Evolutionary conservation across 805 yeast species (phyloP), one percentile per base, ranked within the genome.

Genomic region (Candida multigemmis): DNA sequence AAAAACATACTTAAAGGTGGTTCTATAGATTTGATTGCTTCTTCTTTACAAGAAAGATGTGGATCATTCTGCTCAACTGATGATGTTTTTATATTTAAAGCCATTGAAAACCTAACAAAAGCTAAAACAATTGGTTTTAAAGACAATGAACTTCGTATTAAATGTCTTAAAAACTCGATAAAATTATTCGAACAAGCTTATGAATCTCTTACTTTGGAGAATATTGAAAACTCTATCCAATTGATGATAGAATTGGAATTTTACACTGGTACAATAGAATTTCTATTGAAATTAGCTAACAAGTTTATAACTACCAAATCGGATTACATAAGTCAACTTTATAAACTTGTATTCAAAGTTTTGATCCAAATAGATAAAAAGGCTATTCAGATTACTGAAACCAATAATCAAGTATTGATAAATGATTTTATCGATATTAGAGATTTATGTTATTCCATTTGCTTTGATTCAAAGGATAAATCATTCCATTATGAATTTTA

Each of bases 21-120:
- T 4, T 81, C 94, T 1, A 89, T 91, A 23, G 97, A 89, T 47
- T 65, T 79, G 31, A 83, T 89, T 27, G 94, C 96, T 1, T 75
- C 77, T 19, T 75, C 87, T 2, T 60, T 91, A 27, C 95, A 91
- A 53, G 93, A 84, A 29, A 77, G 89, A 33, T 91, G 98, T 61
- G 94, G 94, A 1, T 76, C 94, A 0, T 91, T 86, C 53, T 91
- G 97, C 46, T 84, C 96, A 0, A 74, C 94, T 10, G 84, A 81
- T 38, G 98, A 91, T 53, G 96, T 91, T 15, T 68, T 86, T 33
- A 83, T 91, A 9, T 91, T 87, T 64, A 81, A 89, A 52, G 97
- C 96, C 0, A 76, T 86, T 41, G 98, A 91, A 50, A 86, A 81
- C 49, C 63, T 91, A 42, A 81, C 89, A 31, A 76, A 79, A 41